Evolutionary conservation across 2,329 filamentous ascomycete species (phyloP), one percentile per base, ranked within the genome.

Genomic region (Alternaria longipes): DNA sequence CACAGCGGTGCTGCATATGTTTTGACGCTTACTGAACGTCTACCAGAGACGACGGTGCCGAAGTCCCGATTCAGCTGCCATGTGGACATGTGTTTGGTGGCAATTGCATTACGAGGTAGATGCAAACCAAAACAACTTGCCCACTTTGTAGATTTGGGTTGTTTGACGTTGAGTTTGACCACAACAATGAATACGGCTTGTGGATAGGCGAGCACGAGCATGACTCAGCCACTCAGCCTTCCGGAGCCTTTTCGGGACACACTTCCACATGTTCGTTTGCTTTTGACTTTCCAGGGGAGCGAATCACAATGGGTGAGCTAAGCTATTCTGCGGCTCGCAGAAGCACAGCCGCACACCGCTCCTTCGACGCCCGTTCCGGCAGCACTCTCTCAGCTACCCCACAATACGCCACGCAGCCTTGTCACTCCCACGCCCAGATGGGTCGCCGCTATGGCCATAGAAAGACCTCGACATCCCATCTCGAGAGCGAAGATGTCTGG

Each of bases 11-110:
- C 44, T 64, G 46, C 42, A 69, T 62, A 26, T 71, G 64, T 46
- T 66, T 60, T 34, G 44, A 58, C 34, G 24, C 57, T 8, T 68
- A 65, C 56, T 50, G 36, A 34, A 46, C 44, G 44, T 40, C 45
- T 51, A 51, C 14, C 34, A 34, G 41, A 45, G 44, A 44, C 18
- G 24, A 53, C 7, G 53, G 50, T 50, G 36, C 59, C 18, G 64
- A 70, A 41, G 24, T 49, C n/a, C 62, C 62, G 26, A 34, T 63
- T 18, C 54, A 64, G 36, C 64, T 67, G 18, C 32, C 40, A 14
- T 68, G 60, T 54, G 54, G 64, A 9, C 67, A 70, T 59, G 45
- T 64, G 41, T 67, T 67, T 56, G 67, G 67, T n/a, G 40, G 32
- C 20, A 54, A 41, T 16, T 68, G 63, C 51, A 63, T 68, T 20